These are phyloP conservation scores for Boechera stricta DNA, from an alignment of 345 rosid genomes.

Conservation along the genomic window DNA sequence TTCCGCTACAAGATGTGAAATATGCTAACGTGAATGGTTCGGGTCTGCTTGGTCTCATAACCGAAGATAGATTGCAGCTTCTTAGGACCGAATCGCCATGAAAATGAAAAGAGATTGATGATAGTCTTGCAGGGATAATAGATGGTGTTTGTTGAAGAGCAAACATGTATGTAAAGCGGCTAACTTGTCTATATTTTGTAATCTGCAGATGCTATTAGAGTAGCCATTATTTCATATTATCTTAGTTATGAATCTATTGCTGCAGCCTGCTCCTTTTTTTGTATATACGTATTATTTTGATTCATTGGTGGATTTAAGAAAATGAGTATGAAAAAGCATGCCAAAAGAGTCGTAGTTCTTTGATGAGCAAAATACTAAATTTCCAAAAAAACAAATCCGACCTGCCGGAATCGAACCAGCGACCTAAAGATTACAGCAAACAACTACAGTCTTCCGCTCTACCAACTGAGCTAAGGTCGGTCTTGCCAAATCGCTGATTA, in stretches of 20 bases:
- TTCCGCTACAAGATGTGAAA: constrained; percentile 67
- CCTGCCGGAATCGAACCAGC: constrained; percentile 61
- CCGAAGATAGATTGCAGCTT: constrained; percentile 66
- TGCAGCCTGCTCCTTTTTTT: background rate
- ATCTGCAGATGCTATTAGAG: background rate
- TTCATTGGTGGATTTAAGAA: background rate
- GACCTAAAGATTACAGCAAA: constrained; percentile 63
- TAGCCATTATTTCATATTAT: background rate
- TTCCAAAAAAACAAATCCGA: constrained; percentile 1
- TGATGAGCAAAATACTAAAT: background rate
- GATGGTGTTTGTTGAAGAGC: background rate
- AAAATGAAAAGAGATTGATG: constrained; percentile 15
- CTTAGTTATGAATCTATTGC: background rate
- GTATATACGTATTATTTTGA: constrained; percentile 7
- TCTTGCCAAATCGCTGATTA: accelerated
- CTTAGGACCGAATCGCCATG: constrained; percentile 46
- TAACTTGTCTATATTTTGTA: constrained; percentile 13
- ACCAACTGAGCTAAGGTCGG: constrained; percentile 97
- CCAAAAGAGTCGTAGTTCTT: no score
- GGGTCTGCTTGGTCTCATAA: constrained; percentile 67
- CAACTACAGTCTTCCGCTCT: constrained; percentile 95
- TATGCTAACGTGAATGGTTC: constrained; percentile 39
- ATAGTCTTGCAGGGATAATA: constrained; percentile 2
- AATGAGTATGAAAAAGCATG: background rate
- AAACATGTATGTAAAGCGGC: constrained; percentile 31